Evolutionary conservation across 306 rosid genomes (phyloP).

Genomic region (Vigna unguiculata): DNA sequence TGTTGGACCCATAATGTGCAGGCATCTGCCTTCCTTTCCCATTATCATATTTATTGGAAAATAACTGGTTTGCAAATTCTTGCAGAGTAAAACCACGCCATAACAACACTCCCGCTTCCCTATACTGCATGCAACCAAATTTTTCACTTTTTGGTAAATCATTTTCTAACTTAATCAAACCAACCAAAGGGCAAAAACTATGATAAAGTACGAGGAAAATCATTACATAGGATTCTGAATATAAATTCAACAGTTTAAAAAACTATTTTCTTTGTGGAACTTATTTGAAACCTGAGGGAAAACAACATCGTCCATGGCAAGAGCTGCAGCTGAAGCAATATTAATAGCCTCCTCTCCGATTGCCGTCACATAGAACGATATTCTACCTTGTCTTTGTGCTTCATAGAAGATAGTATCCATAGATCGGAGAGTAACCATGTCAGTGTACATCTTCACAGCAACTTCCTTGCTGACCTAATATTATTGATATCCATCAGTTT

Average conservation of each 20-base stretch:
- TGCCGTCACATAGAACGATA: conserved; percentile 82
- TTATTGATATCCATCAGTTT: conserved; percentile 22
- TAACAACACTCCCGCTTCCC: conserved; percentile 83
- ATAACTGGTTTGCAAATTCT: conserved; percentile 91
- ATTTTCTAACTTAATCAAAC: conserved; percentile 21
- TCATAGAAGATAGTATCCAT: conserved; percentile 92
- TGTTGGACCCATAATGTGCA: conserved; percentile 82
- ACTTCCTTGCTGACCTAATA: conserved; percentile 65
- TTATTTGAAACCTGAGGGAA: conserved; percentile 81
- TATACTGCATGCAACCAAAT: conserved; percentile 64
- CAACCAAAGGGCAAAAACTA: neutral
- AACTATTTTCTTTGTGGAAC: neutral
- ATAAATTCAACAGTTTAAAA: conserved; percentile 23
- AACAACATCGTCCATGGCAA: conserved; percentile 67
- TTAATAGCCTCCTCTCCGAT: conserved; percentile 88
- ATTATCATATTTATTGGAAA: conserved; percentile 74
- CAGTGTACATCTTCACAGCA: conserved; percentile 75
- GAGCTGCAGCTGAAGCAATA: conserved; percentile 91
- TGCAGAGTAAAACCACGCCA: conserved; percentile 94
- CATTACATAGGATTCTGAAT: conserved; percentile 4
- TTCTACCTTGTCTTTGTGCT: conserved; percentile 95
- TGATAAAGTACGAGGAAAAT: neutral
- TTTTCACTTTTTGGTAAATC: conserved; percentile 21
- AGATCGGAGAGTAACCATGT: conserved; percentile 84
- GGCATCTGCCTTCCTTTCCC: conserved; percentile 99